Evolutionary conservation across 495 filamentous ascomycete genomes (phyloP).

Genomic region (Lasiosphaeria ovina): DNA sequence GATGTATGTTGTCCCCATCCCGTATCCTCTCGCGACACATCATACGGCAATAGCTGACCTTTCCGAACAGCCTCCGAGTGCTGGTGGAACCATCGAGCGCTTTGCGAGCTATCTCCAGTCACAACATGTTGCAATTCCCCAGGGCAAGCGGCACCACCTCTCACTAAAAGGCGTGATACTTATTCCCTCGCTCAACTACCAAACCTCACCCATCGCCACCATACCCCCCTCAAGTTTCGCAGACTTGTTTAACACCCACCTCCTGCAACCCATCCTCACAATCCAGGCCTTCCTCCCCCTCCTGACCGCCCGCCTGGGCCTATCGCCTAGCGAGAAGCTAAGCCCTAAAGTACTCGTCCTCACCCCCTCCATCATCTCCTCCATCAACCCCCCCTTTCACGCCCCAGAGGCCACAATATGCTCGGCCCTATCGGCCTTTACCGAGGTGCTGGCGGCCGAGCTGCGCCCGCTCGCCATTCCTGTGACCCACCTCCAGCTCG

Average conservation of each 20-base stretch:
- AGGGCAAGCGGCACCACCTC: constrained; percentile 70
- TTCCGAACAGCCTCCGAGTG: constrained; percentile 40
- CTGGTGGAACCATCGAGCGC: constrained; percentile 59
- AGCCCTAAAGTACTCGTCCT: constrained; percentile 68
- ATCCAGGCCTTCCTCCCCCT: constrained; percentile 84
- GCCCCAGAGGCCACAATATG: constrained; percentile 76
- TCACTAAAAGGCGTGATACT: constrained; percentile 75
- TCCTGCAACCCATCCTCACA: constrained; percentile 87
- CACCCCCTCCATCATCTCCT: constrained; percentile 80
- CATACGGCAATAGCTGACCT: background rate
- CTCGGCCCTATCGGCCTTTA: constrained; percentile 77
- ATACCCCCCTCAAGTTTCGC: constrained; percentile 79
- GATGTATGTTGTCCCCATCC: constrained; percentile 50
- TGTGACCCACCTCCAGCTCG: constrained; percentile 81
- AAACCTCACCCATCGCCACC: constrained; percentile 74
- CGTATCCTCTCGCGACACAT: constrained; percentile 12
- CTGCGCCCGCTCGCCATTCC: constrained; percentile 67
- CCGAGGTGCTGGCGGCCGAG: constrained; percentile 71
- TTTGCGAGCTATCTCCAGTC: constrained; percentile 67
- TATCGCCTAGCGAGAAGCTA: constrained; percentile 23
- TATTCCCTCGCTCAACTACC: constrained; percentile 68
- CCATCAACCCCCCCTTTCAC: constrained; percentile 79
- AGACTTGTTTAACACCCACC: constrained; percentile 83
- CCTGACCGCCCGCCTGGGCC: constrained; percentile 54
- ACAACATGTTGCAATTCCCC: constrained; percentile 67